Conservation (phyloP, 1,284 basidiomycete species). For the Schizophyllum amplum region DNA sequence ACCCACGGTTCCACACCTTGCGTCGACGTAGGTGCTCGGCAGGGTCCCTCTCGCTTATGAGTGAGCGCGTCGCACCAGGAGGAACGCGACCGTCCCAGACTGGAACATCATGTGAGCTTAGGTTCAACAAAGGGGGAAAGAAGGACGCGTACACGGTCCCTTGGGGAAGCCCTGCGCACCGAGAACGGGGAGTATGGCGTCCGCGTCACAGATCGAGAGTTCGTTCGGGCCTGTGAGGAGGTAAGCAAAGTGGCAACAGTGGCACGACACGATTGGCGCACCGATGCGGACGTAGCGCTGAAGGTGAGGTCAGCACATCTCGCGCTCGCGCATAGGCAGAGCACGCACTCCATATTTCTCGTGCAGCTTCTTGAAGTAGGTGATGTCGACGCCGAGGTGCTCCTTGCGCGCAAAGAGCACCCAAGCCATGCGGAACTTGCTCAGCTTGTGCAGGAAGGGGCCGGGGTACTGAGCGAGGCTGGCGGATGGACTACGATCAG, state of each 20-base stretch:
- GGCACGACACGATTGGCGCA: neutral
- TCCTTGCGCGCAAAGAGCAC: neutral
- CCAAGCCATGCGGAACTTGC: slow-evolving; percentile 11
- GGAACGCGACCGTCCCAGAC: slow-evolving; percentile 18
- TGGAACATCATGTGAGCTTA: too few relatives aligned
- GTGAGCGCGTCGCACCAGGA: slow-evolving; percentile 11
- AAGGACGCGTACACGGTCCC: slow-evolving; percentile 23
- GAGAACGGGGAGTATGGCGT: slow-evolving; percentile 21
- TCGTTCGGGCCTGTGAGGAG: slow-evolving; percentile 25
- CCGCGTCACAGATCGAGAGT: slow-evolving; percentile 22
- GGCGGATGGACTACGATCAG: neutral
- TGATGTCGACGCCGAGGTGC: neutral
- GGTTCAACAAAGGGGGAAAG: slow-evolving; percentile 1
- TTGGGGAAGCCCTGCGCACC: slow-evolving; percentile 25
- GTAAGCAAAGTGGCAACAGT: neutral
- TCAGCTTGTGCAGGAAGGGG: slow-evolving; percentile 11
- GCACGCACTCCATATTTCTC: slow-evolving; percentile 14
- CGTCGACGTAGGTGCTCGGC: slow-evolving; percentile 29
- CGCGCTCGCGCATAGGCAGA: slow-evolving; percentile 16
- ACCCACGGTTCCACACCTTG: slow-evolving; percentile 33
- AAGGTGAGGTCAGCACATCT: neutral
- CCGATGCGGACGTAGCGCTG: neutral
- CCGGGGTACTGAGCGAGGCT: slow-evolving; percentile 12
- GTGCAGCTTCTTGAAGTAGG: slow-evolving; percentile 16
- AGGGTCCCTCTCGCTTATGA: slow-evolving; percentile 25